Percentiles rank a stretch among this genome's conserved stretches.
phyloP scores from a whole-genome alignment of 2,329 filamentous ascomycete genomes.

The Arthrocladium fulminans region DNA sequence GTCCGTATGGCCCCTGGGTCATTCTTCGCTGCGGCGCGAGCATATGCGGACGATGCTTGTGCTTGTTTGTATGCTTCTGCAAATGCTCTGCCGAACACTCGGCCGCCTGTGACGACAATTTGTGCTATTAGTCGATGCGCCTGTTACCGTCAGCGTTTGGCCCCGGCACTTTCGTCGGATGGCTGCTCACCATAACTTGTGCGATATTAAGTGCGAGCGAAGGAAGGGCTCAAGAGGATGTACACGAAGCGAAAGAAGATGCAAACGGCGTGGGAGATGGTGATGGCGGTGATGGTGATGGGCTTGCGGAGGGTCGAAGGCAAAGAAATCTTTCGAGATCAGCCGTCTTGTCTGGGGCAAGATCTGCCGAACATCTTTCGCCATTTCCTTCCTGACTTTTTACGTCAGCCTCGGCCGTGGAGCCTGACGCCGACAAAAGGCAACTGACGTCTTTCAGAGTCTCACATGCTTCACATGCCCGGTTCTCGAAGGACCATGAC shows the following conservation, averaged over 20 bases:
- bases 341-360: neutral
- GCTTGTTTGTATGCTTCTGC: slow-evolving; percentile 94
- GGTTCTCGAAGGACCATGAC: neutral
- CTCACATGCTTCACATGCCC: neutral
- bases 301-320: neutral
- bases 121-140: slow-evolving; percentile 91
- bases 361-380: neutral
- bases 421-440: neutral
- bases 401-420: neutral
- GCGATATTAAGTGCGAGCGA: too few relatives aligned
- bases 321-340: neutral
- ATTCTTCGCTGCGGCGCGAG: slow-evolving; percentile 59
- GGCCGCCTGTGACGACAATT: slow-evolving; percentile 80
- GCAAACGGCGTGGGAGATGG: neutral
- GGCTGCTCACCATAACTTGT: slow-evolving; percentile 3
- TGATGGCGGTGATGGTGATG: neutral
- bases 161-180: neutral
- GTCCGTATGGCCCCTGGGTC: slow-evolving; percentile 41
- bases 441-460: neutral
- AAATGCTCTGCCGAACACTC: slow-evolving; percentile 88
- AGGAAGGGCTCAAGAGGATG: neutral
- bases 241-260: neutral
- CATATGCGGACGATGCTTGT: slow-evolving; percentile 73
- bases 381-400: neutral
- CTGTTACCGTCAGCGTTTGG: slow-evolving; percentile 38